Evolutionary conservation across 148 eudicot genomes (phyloP), one percentile per base, ranked within the genome.

Genomic region (Euryodendron excelsum): DNA sequence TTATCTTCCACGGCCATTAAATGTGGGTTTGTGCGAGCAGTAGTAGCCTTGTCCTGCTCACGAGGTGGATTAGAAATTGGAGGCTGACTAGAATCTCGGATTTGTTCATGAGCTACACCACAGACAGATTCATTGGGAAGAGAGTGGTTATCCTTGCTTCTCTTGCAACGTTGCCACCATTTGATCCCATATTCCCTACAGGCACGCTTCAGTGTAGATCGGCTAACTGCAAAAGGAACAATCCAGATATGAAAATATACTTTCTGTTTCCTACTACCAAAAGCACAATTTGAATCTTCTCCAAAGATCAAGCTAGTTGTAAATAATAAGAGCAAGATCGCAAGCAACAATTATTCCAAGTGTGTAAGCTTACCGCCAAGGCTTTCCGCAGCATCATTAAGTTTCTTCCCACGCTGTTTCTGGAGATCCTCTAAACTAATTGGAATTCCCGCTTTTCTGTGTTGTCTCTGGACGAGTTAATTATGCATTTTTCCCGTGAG

Each of bases 341-440:
- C n/a, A n/a, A n/a, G n/a, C n/a, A 27, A 37, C 13, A 15, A 56
- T 13, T 28, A 47, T 36, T 17, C 39, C 17, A 36, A 73, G 31
- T n/a, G 15, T 52, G 56, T 31, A 73, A 53, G 13, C 76, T 73
- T 41, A 73, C 65, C 76, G 17, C 59, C 18, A 15, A 73, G 65
- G 48, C 21, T 73, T 34, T 33, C 1, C 18, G 76, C 76, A 73
- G 64, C 76, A 33, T 73, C 76, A 28, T 7, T 23, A 18, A 41
- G 64, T n/a, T 56, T 73, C 65, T 20, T 33, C 21, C 31, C 48
- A 21, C 1, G 20, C 31, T 50, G 41, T 30, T 18, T 1, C 31
- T 15, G 5, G 47, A 56, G 6, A 18, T 72, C 76, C 62, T 53
- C 63, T 4, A 20, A 5, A 31, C 27, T 25, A 53, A 56, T 56